Evolutionary conservation across 768 basidiomycete species (phyloP).

Genomic region (Exsudoporus frostii): DNA sequence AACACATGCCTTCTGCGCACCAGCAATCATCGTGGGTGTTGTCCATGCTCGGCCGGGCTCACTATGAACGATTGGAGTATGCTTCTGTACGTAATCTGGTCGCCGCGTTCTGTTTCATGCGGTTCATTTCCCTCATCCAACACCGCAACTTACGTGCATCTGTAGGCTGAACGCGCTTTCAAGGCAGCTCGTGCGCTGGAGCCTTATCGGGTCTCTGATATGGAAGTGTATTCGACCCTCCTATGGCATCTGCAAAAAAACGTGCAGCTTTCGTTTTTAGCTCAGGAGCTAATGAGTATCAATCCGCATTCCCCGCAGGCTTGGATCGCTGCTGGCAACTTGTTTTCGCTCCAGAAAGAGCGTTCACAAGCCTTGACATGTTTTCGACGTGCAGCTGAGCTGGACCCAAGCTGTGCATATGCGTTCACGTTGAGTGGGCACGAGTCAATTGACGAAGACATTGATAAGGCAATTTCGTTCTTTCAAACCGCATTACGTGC

Average conservation of each 20-base stretch:
- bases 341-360: slow-evolving; percentile 94
- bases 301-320: slow-evolving; percentile 80
- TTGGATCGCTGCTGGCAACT: slow-evolving; percentile 96
- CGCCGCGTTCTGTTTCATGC: slow-evolving; percentile 5
- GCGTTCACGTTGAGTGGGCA: slow-evolving; percentile 96
- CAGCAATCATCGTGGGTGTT: slow-evolving; percentile 76
- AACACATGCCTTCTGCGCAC: slow-evolving; percentile 69
- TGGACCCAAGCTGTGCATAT: slow-evolving; percentile 90
- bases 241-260: slow-evolving; percentile 90
- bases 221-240: slow-evolving; percentile 95
- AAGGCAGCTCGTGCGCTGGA: slow-evolving; percentile 75
- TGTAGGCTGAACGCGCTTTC: slow-evolving; percentile 88
- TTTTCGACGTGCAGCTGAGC: slow-evolving; percentile 85
- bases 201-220: slow-evolving; percentile 87
- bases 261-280: slow-evolving; percentile 84
- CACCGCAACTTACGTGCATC: slow-evolving; percentile 17
- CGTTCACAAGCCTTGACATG: slow-evolving; percentile 90
- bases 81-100: slow-evolving; percentile 59
- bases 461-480: slow-evolving; percentile 86
- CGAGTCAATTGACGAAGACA: slow-evolving; percentile 94
- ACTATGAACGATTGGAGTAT: slow-evolving; percentile 90
- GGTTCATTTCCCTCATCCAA: slow-evolving; percentile 14
- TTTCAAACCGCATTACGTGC: slow-evolving; percentile 90
- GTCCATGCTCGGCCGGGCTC: slow-evolving; percentile 79
- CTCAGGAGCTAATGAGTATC: slow-evolving; percentile 87